Conservation (phyloP, 108 stramenopile genomes). For the Pseudonitzschia pungens region DNA sequence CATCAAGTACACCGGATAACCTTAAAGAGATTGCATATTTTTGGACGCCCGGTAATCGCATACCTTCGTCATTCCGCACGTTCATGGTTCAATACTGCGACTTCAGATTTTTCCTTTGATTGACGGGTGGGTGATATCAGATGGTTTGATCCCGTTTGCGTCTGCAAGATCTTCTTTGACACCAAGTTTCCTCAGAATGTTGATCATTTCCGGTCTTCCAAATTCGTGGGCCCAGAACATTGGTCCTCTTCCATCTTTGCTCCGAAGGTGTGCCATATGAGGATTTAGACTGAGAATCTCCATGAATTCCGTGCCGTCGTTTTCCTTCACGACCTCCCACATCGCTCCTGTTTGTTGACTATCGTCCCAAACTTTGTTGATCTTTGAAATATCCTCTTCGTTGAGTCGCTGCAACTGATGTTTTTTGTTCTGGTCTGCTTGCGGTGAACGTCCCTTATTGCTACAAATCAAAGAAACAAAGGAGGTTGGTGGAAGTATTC, state of each 20-base stretch:
- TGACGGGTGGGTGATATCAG: slow-evolving; percentile 34
- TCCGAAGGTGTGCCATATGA: slow-evolving; percentile 57
- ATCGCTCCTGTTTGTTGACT: slow-evolving; percentile 59
- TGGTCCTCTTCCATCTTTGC: slow-evolving; percentile 61
- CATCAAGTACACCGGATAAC: too few species aligned
- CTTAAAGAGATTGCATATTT: too few species aligned
- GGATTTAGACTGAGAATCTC: slow-evolving; percentile 51
- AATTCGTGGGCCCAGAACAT: slow-evolving; percentile 91
- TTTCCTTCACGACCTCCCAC: slow-evolving; percentile 62
- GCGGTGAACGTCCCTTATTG: slow-evolving; percentile 18
- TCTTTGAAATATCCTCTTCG: slow-evolving; percentile 54
- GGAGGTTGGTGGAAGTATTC: background rate
- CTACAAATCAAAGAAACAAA: background rate
- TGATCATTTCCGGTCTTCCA: slow-evolving; percentile 55
- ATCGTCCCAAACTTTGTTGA: slow-evolving; percentile 76
- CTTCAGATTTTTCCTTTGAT: slow-evolving; percentile 1
- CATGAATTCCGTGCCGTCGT: slow-evolving; percentile 42
- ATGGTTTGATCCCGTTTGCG: slow-evolving; percentile 66
- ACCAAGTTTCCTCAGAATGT: slow-evolving; percentile 61
- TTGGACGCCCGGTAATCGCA: too few species aligned
- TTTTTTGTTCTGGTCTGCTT: slow-evolving; percentile 6
- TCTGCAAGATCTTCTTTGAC: slow-evolving; percentile 72
- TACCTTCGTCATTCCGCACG: too few species aligned
- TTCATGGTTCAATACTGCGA: too few species aligned
- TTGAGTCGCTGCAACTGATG: slow-evolving; percentile 20